Evolutionary conservation across 2,329 filamentous ascomycete genomes (phyloP).

Genomic region (Emericellopsis cladophorae): DNA sequence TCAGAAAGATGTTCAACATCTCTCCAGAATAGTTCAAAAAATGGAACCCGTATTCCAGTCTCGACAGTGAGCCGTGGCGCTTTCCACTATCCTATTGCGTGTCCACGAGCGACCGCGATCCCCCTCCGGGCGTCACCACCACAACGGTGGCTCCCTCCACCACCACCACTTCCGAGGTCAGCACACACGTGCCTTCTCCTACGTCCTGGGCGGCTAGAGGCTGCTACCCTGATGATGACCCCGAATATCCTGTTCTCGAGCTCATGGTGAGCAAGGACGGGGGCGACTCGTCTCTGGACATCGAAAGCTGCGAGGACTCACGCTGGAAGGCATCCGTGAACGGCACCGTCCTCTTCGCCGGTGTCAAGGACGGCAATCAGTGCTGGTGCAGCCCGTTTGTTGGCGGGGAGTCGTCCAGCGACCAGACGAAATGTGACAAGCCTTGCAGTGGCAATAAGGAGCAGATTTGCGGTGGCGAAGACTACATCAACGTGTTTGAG

Average conservation of each 20-base stretch:
- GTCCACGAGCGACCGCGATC: constrained; percentile 4
- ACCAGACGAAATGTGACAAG: constrained; percentile 6
- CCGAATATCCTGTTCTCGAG: constrained; percentile 13
- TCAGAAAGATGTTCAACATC: constrained; percentile 2
- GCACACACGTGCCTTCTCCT: constrained; percentile 5
- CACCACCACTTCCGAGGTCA: constrained; percentile 1
- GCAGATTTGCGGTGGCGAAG: constrained; percentile 7
- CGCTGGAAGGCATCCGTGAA: constrained; percentile 11
- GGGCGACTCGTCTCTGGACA: constrained; percentile 11
- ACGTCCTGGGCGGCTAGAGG: constrained; percentile 13
- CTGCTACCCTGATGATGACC: constrained; percentile 22
- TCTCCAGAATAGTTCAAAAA: constrained; percentile 3
- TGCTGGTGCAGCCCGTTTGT: constrained; percentile 8
- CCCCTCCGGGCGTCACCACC: constrained; percentile 2
- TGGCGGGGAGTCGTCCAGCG: constrained; percentile 3
- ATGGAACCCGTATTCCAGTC: constrained; percentile 8
- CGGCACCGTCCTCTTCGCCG: constrained; percentile 1
- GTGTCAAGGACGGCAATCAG: constrained; percentile 7
- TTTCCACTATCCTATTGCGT: constrained; percentile 7
- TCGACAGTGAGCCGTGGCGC: constrained; percentile 7
- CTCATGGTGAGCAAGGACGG: constrained; percentile 12
- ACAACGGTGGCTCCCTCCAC: background rate
- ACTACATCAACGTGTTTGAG: constrained; percentile 7
- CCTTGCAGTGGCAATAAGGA: constrained; percentile 6
- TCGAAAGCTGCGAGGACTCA: constrained; percentile 17